Evolutionary conservation across 345 rosid species (phyloP).

Genomic region (Euphorbia tirucalli): DNA sequence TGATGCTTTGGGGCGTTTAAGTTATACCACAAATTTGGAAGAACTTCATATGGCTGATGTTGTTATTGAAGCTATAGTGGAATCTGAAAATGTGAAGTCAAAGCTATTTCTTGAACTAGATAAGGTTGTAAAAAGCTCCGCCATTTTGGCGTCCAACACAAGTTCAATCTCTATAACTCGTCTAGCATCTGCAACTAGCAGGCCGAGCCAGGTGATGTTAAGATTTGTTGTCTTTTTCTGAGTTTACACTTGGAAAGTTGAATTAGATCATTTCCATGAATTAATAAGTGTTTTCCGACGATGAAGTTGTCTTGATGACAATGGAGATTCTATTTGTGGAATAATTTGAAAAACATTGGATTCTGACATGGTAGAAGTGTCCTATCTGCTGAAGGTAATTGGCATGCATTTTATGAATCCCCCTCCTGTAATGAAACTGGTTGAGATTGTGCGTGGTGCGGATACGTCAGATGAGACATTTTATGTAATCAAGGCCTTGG

Average conservation of each 20-base stretch:
- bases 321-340: neutral
- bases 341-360: neutral
- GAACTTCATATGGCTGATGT: slow-evolving; percentile 61
- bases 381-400: slow-evolving; percentile 52
- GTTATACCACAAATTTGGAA: slow-evolving; percentile 52
- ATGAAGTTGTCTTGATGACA: neutral
- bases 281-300: neutral
- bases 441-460: slow-evolving; percentile 85
- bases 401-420: slow-evolving; percentile 99
- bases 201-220: slow-evolving; percentile 64
- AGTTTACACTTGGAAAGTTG: neutral
- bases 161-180: slow-evolving; percentile 92
- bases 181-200: slow-evolving; percentile 65
- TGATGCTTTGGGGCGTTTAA: slow-evolving; percentile 61
- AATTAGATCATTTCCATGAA: neutral
- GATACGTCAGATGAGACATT: slow-evolving; percentile 82
- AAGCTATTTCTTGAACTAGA: slow-evolving; percentile 60
- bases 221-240: slow-evolving; percentile 1
- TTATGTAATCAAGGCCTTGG: slow-evolving; percentile 54
- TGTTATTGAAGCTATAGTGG: slow-evolving; percentile 79
- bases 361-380: slow-evolving; percentile 14
- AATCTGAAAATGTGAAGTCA: slow-evolving; percentile 78
- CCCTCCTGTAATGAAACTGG: slow-evolving; percentile 92
- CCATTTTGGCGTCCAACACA: slow-evolving; percentile 85
- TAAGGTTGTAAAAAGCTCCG: slow-evolving; percentile 54